phyloP scores from a whole-genome alignment of 2,329 filamentous ascomycete species.

The Penicillium sp. region DNA sequence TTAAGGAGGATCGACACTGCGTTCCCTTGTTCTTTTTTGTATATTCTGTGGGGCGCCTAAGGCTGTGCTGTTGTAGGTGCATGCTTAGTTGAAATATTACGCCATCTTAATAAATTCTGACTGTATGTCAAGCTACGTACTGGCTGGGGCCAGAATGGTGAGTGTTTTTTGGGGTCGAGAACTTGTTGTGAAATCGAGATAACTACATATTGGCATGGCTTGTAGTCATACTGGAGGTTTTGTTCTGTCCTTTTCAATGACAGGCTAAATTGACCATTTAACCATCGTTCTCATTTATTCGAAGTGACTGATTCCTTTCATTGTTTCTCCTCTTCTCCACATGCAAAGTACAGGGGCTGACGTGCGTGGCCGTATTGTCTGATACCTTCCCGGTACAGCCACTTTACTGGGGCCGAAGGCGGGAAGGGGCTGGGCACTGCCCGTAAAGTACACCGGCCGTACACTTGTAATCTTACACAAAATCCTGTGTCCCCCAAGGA shows the following conservation, averaged over 20 bases:
- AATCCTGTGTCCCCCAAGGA: constrained; percentile 15
- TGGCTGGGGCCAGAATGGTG: not conserved
- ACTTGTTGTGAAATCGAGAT: not conserved
- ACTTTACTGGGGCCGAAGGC: not conserved
- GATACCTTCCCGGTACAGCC: not conserved
- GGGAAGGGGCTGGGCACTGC: constrained; percentile 1
- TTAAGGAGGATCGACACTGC: constrained; percentile 1
- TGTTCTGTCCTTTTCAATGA: not conserved
- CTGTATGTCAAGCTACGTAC: no score
- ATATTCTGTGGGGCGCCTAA: constrained; percentile 2
- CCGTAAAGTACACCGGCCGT: not conserved
- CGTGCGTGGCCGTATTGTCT: not conserved
- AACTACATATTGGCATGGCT: not conserved
- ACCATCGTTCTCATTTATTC: no score
- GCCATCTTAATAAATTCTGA: not conserved
- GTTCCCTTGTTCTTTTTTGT: not conserved
- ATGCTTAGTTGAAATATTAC: not conserved
- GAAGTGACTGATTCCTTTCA: not conserved
- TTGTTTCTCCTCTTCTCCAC: not conserved
- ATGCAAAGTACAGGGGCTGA: not conserved
- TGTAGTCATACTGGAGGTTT: not conserved
- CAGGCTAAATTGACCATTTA: not conserved
- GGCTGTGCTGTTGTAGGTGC: not conserved
- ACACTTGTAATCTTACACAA: constrained; percentile 19
- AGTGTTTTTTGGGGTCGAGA: not conserved